Conservation (phyloP, 768 basidiomycete species). For the Trametes sanguinea region DNA sequence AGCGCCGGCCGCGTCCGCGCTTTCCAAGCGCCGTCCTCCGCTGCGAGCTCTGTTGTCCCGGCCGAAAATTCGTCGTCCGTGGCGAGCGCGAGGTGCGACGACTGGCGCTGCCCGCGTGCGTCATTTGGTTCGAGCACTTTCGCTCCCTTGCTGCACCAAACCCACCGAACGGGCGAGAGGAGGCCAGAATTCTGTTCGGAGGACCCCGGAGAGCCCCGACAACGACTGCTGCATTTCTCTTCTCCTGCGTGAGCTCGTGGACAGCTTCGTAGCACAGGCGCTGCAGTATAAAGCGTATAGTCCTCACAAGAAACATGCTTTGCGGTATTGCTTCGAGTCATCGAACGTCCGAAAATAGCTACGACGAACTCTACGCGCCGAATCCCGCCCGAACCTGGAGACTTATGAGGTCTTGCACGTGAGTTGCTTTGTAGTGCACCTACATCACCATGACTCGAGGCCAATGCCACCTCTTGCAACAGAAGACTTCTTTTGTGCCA, state of each 20-base stretch:
- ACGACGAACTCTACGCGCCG: no score
- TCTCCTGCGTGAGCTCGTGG: no score
- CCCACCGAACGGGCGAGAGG: background rate
- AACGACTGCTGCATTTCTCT: background rate
- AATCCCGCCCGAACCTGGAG: no score
- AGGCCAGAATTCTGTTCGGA: slow-evolving; percentile 4
- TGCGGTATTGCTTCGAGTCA: no score
- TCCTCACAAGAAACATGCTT: no score
- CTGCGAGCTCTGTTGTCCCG: background rate
- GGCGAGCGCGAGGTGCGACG: background rate
- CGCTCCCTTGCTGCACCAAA: background rate
- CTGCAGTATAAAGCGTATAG: no score
- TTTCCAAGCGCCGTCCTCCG: background rate
- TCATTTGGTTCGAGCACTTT: slow-evolving; percentile 11
- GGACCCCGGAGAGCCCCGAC: slow-evolving; percentile 3
- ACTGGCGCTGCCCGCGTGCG: background rate
- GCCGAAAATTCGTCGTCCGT: background rate
- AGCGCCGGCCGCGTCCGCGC: background rate
- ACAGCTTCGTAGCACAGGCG: no score
- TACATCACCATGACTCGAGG: background rate
- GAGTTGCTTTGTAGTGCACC: no score
- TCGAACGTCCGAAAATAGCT: no score
- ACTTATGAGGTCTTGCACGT: no score
- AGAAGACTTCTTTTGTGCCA: background rate
- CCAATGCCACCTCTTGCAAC: no score